Conservation (phyloP, 139 green algal genomes). For the Auxenochlorella pyrenoidosa region DNA sequence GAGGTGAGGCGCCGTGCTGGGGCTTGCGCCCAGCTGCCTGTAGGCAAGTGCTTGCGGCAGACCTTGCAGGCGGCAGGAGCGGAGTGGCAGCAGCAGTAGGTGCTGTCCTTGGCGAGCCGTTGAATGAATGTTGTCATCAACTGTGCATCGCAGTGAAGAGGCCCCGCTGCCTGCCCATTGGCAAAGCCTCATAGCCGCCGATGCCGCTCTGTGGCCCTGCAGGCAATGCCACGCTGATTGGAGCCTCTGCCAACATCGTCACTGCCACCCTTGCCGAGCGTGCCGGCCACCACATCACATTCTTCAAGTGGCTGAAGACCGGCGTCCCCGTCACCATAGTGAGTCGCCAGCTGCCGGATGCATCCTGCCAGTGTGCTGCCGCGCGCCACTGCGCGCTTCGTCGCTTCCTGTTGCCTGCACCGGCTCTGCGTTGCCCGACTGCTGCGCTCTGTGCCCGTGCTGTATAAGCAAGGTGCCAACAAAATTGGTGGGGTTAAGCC, state of each 20-base stretch:
- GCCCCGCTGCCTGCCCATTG: no score
- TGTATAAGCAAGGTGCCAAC: neutral
- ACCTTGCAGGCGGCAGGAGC: no score
- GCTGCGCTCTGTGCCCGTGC: neutral
- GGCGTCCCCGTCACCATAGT: neutral
- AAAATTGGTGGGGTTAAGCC: neutral
- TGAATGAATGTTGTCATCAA: no score
- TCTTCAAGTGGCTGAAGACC: neutral
- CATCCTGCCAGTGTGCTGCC: neutral
- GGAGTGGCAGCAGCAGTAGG: no score
- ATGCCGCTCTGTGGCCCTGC: neutral
- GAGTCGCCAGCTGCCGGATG: neutral
- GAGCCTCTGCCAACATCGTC: constrained; percentile 3
- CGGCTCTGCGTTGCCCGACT: neutral
- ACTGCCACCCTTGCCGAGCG: constrained; percentile 18
- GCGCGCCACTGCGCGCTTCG: neutral
- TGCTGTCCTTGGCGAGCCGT: no score
- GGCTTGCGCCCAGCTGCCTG: no score
- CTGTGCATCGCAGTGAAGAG: no score
- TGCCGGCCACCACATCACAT: neutral
- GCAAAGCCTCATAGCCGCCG: no score
- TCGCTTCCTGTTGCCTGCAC: neutral
- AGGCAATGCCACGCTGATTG: constrained; percentile 14
- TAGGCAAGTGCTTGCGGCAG: no score
- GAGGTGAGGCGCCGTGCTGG: neutral